Evolutionary conservation across 441 rosid species (phyloP).

Genomic region (Gossypium gossypioides): DNA sequence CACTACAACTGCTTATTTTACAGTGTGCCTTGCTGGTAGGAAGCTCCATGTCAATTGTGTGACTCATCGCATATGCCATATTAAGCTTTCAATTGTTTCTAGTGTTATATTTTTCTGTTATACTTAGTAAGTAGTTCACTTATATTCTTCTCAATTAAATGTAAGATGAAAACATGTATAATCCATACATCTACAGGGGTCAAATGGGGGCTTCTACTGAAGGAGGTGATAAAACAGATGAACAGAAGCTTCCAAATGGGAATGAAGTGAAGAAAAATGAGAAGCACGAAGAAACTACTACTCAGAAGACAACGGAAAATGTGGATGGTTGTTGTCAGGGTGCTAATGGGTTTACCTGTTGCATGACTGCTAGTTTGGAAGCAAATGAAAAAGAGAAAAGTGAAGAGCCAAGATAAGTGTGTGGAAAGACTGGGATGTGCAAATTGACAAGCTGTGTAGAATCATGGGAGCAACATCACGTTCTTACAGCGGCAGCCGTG

Average conservation of each 20-base stretch:
- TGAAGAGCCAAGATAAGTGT: constrained; percentile 8
- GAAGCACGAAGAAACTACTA: constrained; percentile 28
- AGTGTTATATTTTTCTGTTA: neutral
- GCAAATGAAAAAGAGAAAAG: constrained; percentile 25
- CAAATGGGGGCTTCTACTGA: constrained; percentile 41
- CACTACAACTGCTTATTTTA: neutral
- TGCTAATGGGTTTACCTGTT: constrained; percentile 55
- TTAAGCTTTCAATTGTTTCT: neutral
- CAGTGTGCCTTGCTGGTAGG: neutral
- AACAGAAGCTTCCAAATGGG: constrained; percentile 42
- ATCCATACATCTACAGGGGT: constrained; percentile 43
- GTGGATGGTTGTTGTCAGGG: constrained; percentile 71
- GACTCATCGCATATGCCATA: neutral
- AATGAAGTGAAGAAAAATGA: constrained; percentile 23
- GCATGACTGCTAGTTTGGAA: constrained; percentile 41
- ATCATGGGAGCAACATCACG: constrained; percentile 42
- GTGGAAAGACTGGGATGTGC: constrained; percentile 20
- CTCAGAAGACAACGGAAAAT: constrained; percentile 22
- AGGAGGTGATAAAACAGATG: constrained; percentile 27
- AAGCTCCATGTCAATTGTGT: neutral
- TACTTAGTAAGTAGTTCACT: neutral
- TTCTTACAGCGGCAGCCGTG: constrained; percentile 44
- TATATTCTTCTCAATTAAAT: neutral
- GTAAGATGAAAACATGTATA: neutral
- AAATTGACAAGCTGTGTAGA: constrained; percentile 32